Conservation (phyloP, 225 moss, liverwort and hornwort species). For the Pseudoscleropodium purum region DNA sequence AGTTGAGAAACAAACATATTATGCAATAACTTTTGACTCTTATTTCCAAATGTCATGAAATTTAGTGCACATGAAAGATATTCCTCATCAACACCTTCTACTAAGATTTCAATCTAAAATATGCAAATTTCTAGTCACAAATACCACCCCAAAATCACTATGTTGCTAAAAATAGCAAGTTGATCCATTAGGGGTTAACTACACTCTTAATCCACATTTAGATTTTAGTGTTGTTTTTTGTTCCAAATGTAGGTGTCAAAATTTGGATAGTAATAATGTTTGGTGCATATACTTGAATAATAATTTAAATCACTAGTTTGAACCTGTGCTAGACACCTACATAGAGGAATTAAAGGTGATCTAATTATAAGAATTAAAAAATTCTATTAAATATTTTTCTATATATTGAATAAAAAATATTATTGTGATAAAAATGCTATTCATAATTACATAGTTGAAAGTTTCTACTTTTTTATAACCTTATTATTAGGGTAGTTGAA, state of each 20-base stretch:
- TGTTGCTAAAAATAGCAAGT: no score
- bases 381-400: no score
- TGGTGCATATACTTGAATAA: background rate
- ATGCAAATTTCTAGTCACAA: no score
- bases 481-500: background rate
- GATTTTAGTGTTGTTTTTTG: background rate
- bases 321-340: fast-evolving
- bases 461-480: background rate
- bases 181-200: background rate
- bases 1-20: no score
- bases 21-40: no score
- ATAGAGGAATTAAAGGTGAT: background rate
- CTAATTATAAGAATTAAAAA: background rate
- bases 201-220: background rate
- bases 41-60: no score
- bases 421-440: background rate
- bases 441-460: background rate
- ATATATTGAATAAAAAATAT: background rate
- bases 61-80: no score
- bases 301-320: background rate
- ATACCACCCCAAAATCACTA: no score
- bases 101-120: no score
- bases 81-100: no score
- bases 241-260: background rate
- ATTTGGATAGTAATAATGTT: background rate